Base-by-base conservation (phyloP, 2,329 filamentous ascomycete species). In the Neospermospora avenae region DNA sequence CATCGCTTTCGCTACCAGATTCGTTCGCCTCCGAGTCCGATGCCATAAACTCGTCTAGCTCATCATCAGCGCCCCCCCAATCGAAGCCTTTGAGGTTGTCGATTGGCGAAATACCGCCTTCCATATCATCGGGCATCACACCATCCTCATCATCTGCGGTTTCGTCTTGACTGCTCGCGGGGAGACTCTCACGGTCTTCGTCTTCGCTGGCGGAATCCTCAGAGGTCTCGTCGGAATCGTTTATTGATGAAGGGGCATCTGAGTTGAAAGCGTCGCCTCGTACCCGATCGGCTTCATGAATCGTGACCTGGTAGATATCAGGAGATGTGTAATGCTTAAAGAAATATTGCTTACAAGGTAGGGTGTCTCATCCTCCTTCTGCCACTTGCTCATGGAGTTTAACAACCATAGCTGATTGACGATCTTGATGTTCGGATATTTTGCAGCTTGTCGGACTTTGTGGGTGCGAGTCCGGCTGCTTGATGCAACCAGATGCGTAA, bases 381-480 rank as follows among this genome's bases (percentile, higher is more conserved):
- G 80, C 95, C 95, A 99, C 72, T 89, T 88, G 25, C 86, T 88
- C 64, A 98, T 85, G 58, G 88, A 96, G 67, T 93, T 89, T 34
- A 87, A 82, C 31, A 99, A 84, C 95, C 95, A 99, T 69, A 91
- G 86, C 56, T 92, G 89, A 67, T 88, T 92, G 51, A 99, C 95
- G 60, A 99, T 96, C 73, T 92, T 93, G 74, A 98, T 90, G 55
- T 85, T 84, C 0, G 88, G 80, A 58, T 91, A 89, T 64, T 87
- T 85, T 14, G 90, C 87, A 0, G 95, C 95, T 74, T 93, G 88
- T 51, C 90, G 88, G 45, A 98, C 91, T 76, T 99, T 99, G 56
- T 91, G 88, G 0, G 95, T 98, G 22, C 93, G 86, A 34, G 89
- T 89, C 24, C 88, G 81, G 16, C 84, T 80, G 18, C 84, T 85